Conservation (phyloP, 2,329 filamentous ascomycete species). For the Rhynchosporium secalis region DNA sequence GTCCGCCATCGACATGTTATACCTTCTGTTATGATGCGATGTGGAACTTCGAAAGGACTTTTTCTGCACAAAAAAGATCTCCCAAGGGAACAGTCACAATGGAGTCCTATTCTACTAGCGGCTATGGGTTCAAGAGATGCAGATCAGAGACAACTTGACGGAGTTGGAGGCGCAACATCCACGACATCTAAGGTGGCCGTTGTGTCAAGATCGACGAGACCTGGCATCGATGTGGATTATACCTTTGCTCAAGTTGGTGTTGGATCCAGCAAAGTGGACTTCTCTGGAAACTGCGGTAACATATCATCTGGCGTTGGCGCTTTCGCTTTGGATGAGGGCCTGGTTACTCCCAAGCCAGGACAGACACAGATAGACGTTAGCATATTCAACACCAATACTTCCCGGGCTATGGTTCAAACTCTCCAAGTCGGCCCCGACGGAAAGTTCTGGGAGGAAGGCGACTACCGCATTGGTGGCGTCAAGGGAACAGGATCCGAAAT, state of each 20-base stretch:
- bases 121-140: constrained; percentile 65
- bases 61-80: constrained; percentile 56
- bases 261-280: constrained; percentile 58
- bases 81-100: constrained; percentile 45
- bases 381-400: constrained; percentile 65
- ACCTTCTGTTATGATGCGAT: constrained; percentile 15
- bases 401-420: constrained; percentile 54
- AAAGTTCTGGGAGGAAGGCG: constrained; percentile 49
- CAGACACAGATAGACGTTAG: constrained; percentile 41
- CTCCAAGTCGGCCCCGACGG: constrained; percentile 52
- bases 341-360: constrained; percentile 42
- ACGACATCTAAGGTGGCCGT: constrained; percentile 70
- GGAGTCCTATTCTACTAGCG: constrained; percentile 55
- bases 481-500: constrained; percentile 53
- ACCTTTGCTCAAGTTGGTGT: constrained; percentile 70
- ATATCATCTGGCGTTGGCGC: constrained; percentile 64
- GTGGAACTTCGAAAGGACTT: constrained; percentile 50
- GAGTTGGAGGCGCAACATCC: constrained; percentile 66
- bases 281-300: constrained; percentile 71
- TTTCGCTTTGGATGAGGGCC: constrained; percentile 55
- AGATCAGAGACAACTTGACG: constrained; percentile 67
- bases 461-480: constrained; percentile 61
- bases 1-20: background rate
- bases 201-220: constrained; percentile 50
- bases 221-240: constrained; percentile 61